A percentile compares a stretch with the other conserved stretches of the same genome.
These are phyloP conservation scores for Geotrichum histeridarum DNA, from an alignment of 1,139 yeast genomes.

Conservation along the genomic window DNA sequence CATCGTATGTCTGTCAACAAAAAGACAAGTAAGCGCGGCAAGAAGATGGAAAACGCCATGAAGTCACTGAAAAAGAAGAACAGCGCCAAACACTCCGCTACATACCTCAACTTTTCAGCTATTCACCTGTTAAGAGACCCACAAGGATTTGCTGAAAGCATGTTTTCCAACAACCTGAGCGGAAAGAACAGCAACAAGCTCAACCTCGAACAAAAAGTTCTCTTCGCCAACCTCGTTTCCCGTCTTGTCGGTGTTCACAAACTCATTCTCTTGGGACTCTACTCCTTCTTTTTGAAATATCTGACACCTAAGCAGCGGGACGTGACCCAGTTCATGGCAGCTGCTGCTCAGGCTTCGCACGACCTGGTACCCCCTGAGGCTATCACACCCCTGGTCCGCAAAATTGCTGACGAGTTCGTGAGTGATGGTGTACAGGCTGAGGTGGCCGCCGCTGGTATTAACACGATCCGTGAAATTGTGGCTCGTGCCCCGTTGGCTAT, in stretches of 20 bases:
- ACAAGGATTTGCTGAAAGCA: slow-evolving; percentile 89
- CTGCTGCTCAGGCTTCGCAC: slow-evolving; percentile 93
- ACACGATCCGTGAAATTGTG: slow-evolving; percentile 87
- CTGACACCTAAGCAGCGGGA: slow-evolving; percentile 90
- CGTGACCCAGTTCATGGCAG: slow-evolving; percentile 95
- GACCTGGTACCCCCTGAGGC: slow-evolving; percentile 96
- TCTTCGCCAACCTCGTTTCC: slow-evolving; percentile 79
- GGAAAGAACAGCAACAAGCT: slow-evolving; percentile 56
- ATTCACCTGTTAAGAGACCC: slow-evolving; percentile 92
- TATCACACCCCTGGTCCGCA: slow-evolving; percentile 70
- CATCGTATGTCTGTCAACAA: slow-evolving; percentile 83
- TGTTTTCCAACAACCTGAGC: slow-evolving; percentile 67
- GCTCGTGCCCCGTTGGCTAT: slow-evolving; percentile 92
- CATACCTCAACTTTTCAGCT: slow-evolving; percentile 86
- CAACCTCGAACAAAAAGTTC: slow-evolving; percentile 81
- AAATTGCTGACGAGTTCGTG: slow-evolving; percentile 94
- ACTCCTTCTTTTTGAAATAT: slow-evolving; percentile 81
- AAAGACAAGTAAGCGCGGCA: slow-evolving; percentile 72
- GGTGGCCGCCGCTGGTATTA: slow-evolving; percentile 96
- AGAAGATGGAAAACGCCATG: slow-evolving; percentile 67
- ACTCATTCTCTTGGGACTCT: slow-evolving; percentile 80
- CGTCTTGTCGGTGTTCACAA: slow-evolving; percentile 92
- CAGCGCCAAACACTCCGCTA: slow-evolving; percentile 45
- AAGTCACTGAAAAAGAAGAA: slow-evolving; percentile 55
- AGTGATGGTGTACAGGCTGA: slow-evolving; percentile 97